phyloP scores from a whole-genome alignment of 2,329 filamentous ascomycete species.

The Botrytis hyacinthi region DNA sequence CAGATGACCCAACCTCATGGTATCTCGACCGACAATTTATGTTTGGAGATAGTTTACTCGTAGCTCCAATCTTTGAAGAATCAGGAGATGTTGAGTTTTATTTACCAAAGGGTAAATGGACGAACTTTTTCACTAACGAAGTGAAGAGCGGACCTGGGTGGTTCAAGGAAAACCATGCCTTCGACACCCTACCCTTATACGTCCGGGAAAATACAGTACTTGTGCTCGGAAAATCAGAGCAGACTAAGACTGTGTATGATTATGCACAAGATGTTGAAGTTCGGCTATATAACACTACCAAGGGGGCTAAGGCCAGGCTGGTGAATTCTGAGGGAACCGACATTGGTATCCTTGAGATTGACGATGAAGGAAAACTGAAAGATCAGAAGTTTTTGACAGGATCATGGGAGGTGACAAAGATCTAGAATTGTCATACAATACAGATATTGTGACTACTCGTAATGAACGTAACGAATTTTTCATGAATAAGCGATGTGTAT shows the following conservation, averaged over 20 bases:
- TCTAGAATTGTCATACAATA: background rate
- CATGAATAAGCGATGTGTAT: background rate
- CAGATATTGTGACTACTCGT: background rate
- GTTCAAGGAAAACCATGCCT: conserved; percentile 47
- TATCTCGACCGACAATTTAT: conserved; percentile 60
- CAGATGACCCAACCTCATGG: conserved; percentile 57
- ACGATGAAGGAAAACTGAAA: conserved; percentile 42
- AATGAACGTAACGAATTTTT: too few relatives aligned
- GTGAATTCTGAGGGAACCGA: conserved; percentile 45
- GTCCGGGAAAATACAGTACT: conserved; percentile 42
- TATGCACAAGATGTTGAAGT: conserved; percentile 43
- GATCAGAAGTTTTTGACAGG: conserved; percentile 45
- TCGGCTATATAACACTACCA: conserved; percentile 44
- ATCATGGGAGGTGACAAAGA: conserved; percentile 26
- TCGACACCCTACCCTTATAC: conserved; percentile 49
- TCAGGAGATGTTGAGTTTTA: conserved; percentile 57
- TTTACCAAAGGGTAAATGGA: conserved; percentile 50
- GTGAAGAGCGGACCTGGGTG: conserved; percentile 44
- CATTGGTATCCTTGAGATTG: conserved; percentile 44
- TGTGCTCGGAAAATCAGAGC: conserved; percentile 34
- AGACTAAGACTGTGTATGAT: conserved; percentile 37
- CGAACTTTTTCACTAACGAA: conserved; percentile 47
- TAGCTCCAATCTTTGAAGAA: conserved; percentile 59
- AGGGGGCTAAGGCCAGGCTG: conserved; percentile 45
- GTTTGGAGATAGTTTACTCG: conserved; percentile 55